Conservation (phyloP, 345 rosid species). For the Linum tenue region DNA sequence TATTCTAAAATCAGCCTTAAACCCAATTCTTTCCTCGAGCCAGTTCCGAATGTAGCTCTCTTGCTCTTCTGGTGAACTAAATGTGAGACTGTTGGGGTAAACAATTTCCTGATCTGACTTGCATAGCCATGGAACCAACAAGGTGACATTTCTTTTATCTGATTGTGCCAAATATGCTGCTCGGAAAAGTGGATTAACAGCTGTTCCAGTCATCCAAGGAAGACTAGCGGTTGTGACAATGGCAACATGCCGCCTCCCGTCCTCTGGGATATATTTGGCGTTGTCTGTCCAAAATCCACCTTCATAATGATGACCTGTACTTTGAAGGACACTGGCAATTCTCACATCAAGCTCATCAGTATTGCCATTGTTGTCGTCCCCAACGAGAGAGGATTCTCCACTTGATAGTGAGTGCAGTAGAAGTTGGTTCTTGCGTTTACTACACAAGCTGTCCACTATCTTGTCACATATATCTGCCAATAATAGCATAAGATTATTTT, state of each 20-base stretch:
- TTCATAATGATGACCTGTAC: conserved; percentile 88
- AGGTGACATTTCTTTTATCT: conserved; percentile 77
- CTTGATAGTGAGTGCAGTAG: conserved; percentile 41
- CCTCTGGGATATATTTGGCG: conserved; percentile 39
- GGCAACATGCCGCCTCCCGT: conserved; percentile 77
- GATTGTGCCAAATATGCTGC: conserved; percentile 85
- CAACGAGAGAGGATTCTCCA: conserved; percentile 51
- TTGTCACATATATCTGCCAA: conserved; percentile 68
- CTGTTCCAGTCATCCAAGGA: conserved; percentile 99
- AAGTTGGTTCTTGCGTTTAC: conserved; percentile 70
- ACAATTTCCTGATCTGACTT: conserved; percentile 91
- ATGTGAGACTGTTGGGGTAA: conserved; percentile 76
- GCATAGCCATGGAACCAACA: conserved; percentile 97
- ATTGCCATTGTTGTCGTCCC: conserved; percentile 34
- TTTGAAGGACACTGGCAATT: conserved; percentile 86
- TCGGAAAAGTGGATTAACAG: conserved; percentile 88
- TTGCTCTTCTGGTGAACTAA: conserved; percentile 91
- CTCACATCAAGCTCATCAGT: conserved; percentile 68
- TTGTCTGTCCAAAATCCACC: conserved; percentile 84
- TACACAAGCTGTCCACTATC: conserved; percentile 71
- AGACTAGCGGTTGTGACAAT: conserved; percentile 97
- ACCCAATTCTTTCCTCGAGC: conserved; percentile 92
- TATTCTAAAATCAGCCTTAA: conserved; percentile 78
- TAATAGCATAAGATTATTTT: neutral
- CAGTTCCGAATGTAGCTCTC: conserved; percentile 84